Base-by-base conservation (phyloP, 306 rosid species). In the Canavalia gladiata region DNA sequence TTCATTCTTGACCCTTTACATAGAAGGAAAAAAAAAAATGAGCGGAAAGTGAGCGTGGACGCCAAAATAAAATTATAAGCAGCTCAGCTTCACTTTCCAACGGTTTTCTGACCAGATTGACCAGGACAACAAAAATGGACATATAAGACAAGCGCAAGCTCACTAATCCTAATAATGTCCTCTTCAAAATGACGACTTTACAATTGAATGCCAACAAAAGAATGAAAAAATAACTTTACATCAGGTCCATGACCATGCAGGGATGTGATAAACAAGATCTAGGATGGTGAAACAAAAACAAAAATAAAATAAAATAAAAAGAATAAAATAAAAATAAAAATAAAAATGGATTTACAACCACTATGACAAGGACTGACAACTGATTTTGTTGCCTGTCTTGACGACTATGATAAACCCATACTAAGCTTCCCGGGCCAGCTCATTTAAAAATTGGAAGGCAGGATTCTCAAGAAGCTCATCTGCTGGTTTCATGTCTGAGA, bases 381-480 rank as follows among this genome's bases (percentile, higher is more conserved):
- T 78, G 81, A 85, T 78, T 76, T 63, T 13, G 77, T 77, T 70
- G 89, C 83, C 78, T 72, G 72, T 87, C 84, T 63, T 12, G 77
- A 79, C 29, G 13, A 88, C 84, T 57, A 60, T n/a, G 46, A 77
- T 66, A 78, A 74, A 85, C 39, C 71, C 72, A 55, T 43, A 76
- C 63, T 73, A 73, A 83, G 91, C 88, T 67, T 87, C 86, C 66
- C 86, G 78, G 70, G 90, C 98, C 95, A 89, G 90, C 86, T 96
- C 97, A 4, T 80, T 84, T 80, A 96, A 94, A 96, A 96, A 96
- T 78, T 87, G 91, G 88, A 96, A 96, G 97, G 97, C 97, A 1
- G 91, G 90, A 75, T 88, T 92, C 87, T 91, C 98, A 31, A 92
- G 87, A 77, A 96, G 94, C 79, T 90, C 97, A 0, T 94, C 98